Percentiles rank a stretch among this genome's conserved stretches.
Conservation (phyloP, 257 asterid genomes). For the Petrea volubilis region DNA sequence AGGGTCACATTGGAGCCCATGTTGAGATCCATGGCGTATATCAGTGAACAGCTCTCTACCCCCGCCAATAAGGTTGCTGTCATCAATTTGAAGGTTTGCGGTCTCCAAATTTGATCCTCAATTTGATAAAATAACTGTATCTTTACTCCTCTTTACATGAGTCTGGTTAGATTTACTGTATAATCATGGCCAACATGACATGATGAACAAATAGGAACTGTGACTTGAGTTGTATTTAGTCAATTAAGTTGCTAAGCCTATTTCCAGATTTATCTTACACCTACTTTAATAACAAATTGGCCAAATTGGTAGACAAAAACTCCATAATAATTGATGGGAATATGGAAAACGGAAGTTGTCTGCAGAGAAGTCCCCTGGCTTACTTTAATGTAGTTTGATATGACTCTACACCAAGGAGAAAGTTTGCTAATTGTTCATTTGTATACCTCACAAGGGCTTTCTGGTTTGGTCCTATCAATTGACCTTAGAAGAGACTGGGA, state of each 20-base stretch:
- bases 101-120: background rate
- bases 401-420: background rate
- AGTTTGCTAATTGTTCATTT: slow-evolving; percentile 16
- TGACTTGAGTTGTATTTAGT: slow-evolving; percentile 3
- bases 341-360: background rate
- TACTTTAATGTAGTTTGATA: slow-evolving; percentile 1
- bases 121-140: slow-evolving; percentile 7
- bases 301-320: background rate
- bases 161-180: background rate
- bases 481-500: slow-evolving; percentile 7
- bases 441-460: background rate
- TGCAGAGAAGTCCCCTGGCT: background rate
- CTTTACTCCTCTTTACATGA: slow-evolving; percentile 7
- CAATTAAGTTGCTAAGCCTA: background rate
- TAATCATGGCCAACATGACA: background rate
- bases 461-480: background rate
- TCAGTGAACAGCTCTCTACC: slow-evolving; percentile 80
- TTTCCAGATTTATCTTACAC: background rate
- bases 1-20: slow-evolving; percentile 78
- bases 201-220: background rate
- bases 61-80: slow-evolving; percentile 85
- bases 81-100: slow-evolving; percentile 80
- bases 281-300: background rate
- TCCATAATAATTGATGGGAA: background rate
- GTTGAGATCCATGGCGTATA: slow-evolving; percentile 89